Conservation (phyloP, 495 filamentous ascomycete species). For the Pyronema omphalodes region DNA sequence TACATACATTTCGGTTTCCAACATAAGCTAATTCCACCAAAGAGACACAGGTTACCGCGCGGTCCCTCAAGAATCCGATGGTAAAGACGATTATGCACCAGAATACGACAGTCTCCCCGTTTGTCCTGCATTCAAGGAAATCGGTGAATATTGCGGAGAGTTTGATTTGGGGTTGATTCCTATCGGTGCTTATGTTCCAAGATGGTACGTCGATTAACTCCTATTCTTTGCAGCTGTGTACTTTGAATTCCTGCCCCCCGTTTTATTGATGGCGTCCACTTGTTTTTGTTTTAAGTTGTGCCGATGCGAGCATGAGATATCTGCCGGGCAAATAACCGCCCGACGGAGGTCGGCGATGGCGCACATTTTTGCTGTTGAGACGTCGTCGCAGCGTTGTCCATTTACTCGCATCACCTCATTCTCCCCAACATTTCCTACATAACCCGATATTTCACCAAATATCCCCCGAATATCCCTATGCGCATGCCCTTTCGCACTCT, state of each 20-base stretch:
- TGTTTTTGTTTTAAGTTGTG: neutral
- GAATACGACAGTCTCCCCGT: conserved; percentile 48
- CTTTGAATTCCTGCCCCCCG: neutral
- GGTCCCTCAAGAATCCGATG: conserved; percentile 46
- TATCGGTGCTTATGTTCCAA: conserved; percentile 79
- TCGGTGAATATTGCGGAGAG: conserved; percentile 62
- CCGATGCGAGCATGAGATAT: neutral
- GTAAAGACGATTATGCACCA: conserved; percentile 52
- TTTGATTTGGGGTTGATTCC: conserved; percentile 92
- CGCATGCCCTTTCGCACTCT: neutral
- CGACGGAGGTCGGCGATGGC: neutral
- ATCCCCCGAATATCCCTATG: no score
- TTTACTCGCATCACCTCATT: no score
- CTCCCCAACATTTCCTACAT: no score
- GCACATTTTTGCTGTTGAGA: no score
- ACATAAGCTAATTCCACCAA: conserved; percentile 2
- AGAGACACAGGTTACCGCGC: conserved; percentile 59
- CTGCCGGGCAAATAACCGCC: neutral
- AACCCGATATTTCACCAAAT: no score
- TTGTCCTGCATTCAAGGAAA: conserved; percentile 75
- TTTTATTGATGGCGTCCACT: neutral
- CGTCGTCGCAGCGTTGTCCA: no score
- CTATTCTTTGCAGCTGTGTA: no score
- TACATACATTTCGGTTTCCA: conserved; percentile 6
- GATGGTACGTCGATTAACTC: conserved; percentile 27